Conservation (phyloP, 2,329 filamentous ascomycete species). For the Fusarium xylarioides region DNA sequence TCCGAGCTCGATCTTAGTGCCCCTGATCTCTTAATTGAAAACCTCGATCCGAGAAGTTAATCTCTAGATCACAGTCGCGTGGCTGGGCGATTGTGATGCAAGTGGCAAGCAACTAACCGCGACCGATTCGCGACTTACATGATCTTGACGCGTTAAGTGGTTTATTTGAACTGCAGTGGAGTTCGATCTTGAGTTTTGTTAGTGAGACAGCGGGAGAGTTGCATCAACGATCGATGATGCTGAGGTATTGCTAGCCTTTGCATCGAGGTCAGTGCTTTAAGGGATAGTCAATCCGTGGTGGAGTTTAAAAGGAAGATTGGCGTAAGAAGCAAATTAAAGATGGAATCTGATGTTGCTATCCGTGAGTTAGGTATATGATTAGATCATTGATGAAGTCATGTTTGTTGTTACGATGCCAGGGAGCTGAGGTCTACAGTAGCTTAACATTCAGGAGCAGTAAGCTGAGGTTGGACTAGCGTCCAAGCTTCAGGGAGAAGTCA, state of each 20-base stretch:
- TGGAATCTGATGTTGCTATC: neutral
- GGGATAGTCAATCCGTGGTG: neutral
- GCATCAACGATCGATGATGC: slow-evolving; percentile 21
- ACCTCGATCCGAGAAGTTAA: slow-evolving; percentile 20
- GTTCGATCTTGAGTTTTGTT: slow-evolving; percentile 5
- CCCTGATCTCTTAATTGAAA: neutral
- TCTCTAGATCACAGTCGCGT: slow-evolving; percentile 12
- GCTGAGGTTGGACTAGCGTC: neutral
- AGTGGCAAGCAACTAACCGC: slow-evolving; percentile 5
- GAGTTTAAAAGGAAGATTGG: neutral
- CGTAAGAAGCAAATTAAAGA: slow-evolving; percentile 12
- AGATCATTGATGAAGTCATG: slow-evolving; percentile 20
- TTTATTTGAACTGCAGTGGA: neutral
- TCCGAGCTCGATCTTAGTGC: slow-evolving; percentile 9
- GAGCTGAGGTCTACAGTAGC: neutral
- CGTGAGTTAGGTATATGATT: neutral
- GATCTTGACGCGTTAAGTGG: neutral
- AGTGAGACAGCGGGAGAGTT: slow-evolving; percentile 14
- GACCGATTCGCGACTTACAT: neutral
- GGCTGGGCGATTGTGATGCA: slow-evolving; percentile 24
- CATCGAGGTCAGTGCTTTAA: slow-evolving; percentile 9
- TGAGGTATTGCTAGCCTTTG: neutral
- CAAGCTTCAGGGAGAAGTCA: neutral
- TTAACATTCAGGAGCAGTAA: neutral
- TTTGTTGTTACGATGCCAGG: neutral